Evolutionary conservation across 345 rosid genomes (phyloP), one percentile per base, ranked within the genome.

Genomic region (Dovyalis caffra): DNA sequence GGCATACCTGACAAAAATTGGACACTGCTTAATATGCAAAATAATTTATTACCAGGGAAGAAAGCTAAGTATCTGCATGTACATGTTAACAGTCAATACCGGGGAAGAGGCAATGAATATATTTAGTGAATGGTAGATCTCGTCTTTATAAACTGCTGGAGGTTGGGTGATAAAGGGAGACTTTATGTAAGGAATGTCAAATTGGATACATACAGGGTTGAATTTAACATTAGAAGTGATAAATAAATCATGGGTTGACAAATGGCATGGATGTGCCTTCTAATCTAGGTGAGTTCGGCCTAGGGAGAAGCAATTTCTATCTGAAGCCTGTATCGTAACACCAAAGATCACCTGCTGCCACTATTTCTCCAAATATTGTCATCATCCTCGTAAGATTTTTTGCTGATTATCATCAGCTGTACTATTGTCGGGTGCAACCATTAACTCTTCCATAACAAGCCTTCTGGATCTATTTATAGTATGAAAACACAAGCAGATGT

Each of bases 401-500:
- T 1, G 10, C 23, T 2, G 68, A 47, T 8, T 15, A 35, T 66
- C 35, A 35, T n/a, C 25, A 37, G 49, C 21, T 18, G 8, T 33
- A 62, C 37, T 49, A 20, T 28, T 47, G 28, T 37, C 66, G 73
- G 18, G 76, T 15, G 68, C 69, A 29, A 31, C 83, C 64, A 82
- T 63, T 35, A 86, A 85, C 75, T 89, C 88, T 61, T 83, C 82
- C 35, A 88, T 66, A 56, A 87, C 82, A 47, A 81, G 87, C 82
- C 91, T 85, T 78, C 98, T 95, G 40, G 90, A 89, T 84, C 85
- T 86, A 68, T 93, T 88, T 31, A 95, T 91, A 31, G 92, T 89
- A 74, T 90, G 90, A 64, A 90, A 89, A 80, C 93, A 93, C 66
- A 91, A 74, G 77, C 81, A 87, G 25, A 90, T 79, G 68, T 90